Percentiles rank a stretch among this genome's conserved stretches.
Evolutionary conservation across 1,284 basidiomycete species (phyloP).

Genomic region (Ganoderma lucidum): DNA sequence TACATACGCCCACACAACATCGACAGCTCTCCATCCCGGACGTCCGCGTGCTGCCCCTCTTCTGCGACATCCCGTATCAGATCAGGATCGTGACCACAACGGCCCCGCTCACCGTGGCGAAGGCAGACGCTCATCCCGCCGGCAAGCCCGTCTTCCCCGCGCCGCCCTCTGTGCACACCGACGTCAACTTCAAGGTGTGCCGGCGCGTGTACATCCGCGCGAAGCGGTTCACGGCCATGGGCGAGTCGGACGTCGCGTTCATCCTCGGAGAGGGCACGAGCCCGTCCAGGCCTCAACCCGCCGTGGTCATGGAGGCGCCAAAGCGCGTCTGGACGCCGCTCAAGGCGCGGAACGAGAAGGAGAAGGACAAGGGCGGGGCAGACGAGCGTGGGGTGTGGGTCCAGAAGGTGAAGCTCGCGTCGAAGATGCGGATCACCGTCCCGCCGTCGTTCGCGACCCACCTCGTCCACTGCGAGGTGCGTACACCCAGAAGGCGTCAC

Average conservation of each 20-base stretch:
- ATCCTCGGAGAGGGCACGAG: slow-evolving; percentile 3
- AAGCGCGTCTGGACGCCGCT: slow-evolving; percentile 2
- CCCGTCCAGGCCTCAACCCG: not conserved
- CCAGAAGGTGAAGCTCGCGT: slow-evolving; percentile 20
- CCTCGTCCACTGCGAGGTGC: slow-evolving; percentile 17
- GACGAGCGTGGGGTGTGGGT: slow-evolving; percentile 21
- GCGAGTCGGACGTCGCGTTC: slow-evolving; percentile 5
- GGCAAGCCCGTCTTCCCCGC: slow-evolving; percentile 26
- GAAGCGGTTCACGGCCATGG: not conserved
- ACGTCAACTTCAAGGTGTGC: slow-evolving; percentile 20
- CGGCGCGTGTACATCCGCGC: slow-evolving; percentile 13
- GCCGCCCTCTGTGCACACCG: slow-evolving; percentile 15
- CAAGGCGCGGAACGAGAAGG: slow-evolving; percentile 1
- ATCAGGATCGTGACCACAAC: slow-evolving; percentile 21
- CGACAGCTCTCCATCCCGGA: slow-evolving; percentile 30
- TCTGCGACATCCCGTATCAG: slow-evolving; percentile 22
- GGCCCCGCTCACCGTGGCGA: slow-evolving; percentile 17
- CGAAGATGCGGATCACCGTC: slow-evolving; percentile 17
- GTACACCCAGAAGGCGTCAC: not conserved
- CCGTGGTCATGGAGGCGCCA: not conserved
- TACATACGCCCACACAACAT: not conserved
- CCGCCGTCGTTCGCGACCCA: slow-evolving; percentile 23
- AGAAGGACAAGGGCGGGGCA: not conserved
- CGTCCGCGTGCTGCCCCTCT: slow-evolving; percentile 20
- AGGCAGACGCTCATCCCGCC: slow-evolving; percentile 14